Evolutionary conservation across 352 stramenopile species (phyloP), one percentile per base, ranked within the genome.

Genomic region (Phytophthora hybrid): DNA sequence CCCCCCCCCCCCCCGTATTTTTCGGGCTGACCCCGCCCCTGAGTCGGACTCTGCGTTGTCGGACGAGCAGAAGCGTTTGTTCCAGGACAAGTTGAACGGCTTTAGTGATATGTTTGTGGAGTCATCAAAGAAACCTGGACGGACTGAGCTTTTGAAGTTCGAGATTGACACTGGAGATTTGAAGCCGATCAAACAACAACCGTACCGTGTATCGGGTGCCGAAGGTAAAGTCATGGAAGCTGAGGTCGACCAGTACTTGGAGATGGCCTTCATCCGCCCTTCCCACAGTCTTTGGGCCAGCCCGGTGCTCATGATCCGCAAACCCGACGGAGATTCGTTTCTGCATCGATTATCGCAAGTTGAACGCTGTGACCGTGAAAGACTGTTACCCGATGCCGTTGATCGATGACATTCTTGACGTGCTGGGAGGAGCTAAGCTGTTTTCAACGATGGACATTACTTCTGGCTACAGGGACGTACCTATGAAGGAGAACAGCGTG

Each of bases 401-500:
- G 14, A 65, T 71, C n/a, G 46, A 71, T 31, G 64, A 71, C 26
- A 71, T 71, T 14, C 34, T 60, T 2, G 56, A 65, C 10, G 64
- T 71, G 4, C 47, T 53, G 1, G 64, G n/a, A 1, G 53, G 49
- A 1, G 46, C n/a, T 31, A 46, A 32, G n/a, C 29, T 67, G 11
- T 59, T 67, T 32, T 67, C 60, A 4, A 67, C 41, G 0, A 64
- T 44, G 58, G 58, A 56, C 4, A 31, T 31, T 31, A 3, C 26
- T 7, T 31, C 26, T 5, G 26, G 26, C 3, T 31, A 31, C 26
- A 6, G 26, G 26, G 6, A 31, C 3, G 26, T 31, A 3, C 26
- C 26, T 0, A 31, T 31, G 26, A 2, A 31, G 0, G 26, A 31
- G 4, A 3, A 31, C 26, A 31, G 3, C 26, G 26, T 31, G 26